Base-by-base conservation (phyloP, 2,329 filamentous ascomycete genomes). In the Aspergillus fijiensis region DNA sequence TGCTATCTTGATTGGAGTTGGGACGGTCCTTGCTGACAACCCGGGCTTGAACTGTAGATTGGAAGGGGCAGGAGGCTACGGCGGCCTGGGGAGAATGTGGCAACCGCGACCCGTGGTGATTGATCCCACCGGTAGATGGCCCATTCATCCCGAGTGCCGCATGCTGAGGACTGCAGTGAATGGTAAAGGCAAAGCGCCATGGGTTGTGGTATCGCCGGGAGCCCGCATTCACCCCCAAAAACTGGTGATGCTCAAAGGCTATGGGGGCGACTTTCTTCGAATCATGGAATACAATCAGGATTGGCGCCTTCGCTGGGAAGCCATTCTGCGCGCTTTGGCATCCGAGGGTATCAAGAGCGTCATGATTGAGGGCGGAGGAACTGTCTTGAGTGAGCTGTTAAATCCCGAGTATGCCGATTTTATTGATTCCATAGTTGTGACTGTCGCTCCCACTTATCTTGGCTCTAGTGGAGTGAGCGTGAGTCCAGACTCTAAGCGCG, bases 301-400 rank as follows among this genome's bases (percentile, higher is more conserved):
- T 33, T 75, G 74, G 71, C 77, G 81, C 58, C 82, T 89, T 63
- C 75, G 80, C 19, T 96, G 91, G 92, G 74, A 74, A 11, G 80
- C 82, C 47, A 83, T 96, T 16, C 76, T 96, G 31, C 75, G 75
- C 19, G 78, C 80, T 3, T 74, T 96, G 35, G 77, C 75, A 29
- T 73, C 72, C 1, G 81, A 89, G 66, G 87, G 87, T 1, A 78
- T 96, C 49, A 75, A 77, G 55, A 96, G 92, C 71, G 81, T 97
- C 60, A 97, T 97, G 94, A 84, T 98, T 52, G 94, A 98, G 74
- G 94, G 94, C 0, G 94, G 94, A 11, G 93, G 85, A 0, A 80
- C 82, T 11, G 87, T 97, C 35, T 91, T 98, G 72, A 96, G 95
- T 72, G 85, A 89, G 42, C 77, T 98, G 19, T 81, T 98, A n/a